phyloP scores from a whole-genome alignment of 768 basidiomycete genomes.

The Amanita jacksonii region DNA sequence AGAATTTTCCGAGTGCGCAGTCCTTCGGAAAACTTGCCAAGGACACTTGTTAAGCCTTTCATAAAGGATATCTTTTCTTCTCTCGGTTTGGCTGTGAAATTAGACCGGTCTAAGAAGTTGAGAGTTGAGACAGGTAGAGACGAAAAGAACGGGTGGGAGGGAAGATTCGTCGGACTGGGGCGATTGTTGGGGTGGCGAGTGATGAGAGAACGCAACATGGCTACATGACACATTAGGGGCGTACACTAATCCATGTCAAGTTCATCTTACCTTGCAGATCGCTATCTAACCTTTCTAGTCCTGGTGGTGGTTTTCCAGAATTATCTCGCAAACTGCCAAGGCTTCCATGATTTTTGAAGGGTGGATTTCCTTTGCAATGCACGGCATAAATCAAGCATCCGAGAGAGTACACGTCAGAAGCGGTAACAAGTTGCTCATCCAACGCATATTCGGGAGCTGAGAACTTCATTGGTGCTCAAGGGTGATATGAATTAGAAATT shows the following conservation, averaged over 20 bases:
- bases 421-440: slow-evolving; percentile 77
- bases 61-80: slow-evolving; percentile 97
- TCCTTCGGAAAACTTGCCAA: slow-evolving; percentile 82
- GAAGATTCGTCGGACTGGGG: slow-evolving; percentile 71
- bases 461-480: not conserved
- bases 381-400: slow-evolving; percentile 89
- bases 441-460: slow-evolving; percentile 90
- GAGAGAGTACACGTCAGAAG: slow-evolving; percentile 90
- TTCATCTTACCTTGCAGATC: slow-evolving; percentile 74
- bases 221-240: slow-evolving; percentile 30
- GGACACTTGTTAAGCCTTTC: slow-evolving; percentile 75
- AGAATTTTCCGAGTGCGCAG: slow-evolving; percentile 82
- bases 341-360: slow-evolving; percentile 79
- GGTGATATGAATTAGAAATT: not conserved
- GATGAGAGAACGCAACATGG: slow-evolving; percentile 69
- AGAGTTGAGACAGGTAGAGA: slow-evolving; percentile 93
- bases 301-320: slow-evolving; percentile 50
- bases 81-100: slow-evolving; percentile 85
- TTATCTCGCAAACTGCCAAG: slow-evolving; percentile 62
- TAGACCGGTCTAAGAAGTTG: slow-evolving; percentile 92
- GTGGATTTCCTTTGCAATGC: slow-evolving; percentile 79
- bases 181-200: slow-evolving; percentile 68
- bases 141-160: slow-evolving; percentile 86
- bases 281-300: slow-evolving; percentile 54
- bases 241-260: too few relatives aligned